Evolutionary conservation across 1,139 yeast species (phyloP).

Genomic region (Saccharomyces hybrid): DNA sequence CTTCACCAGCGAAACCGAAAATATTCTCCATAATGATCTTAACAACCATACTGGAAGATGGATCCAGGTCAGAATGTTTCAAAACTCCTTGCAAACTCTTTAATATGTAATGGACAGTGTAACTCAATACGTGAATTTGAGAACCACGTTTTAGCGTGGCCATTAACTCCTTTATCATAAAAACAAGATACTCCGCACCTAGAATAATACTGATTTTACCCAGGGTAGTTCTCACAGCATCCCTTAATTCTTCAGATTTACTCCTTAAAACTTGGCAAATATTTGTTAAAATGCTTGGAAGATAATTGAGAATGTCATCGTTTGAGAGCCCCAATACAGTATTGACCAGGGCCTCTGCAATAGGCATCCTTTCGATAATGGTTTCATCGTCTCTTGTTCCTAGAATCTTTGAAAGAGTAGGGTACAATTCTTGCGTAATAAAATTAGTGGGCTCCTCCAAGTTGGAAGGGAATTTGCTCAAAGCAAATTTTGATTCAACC

Average conservation of each 20-base stretch:
- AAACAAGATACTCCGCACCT: conserved; percentile 68
- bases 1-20: conserved; percentile 89
- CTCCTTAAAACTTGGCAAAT: conserved; percentile 84
- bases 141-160: conserved; percentile 82
- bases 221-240: conserved; percentile 71
- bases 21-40: conserved; percentile 83
- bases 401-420: conserved; percentile 54
- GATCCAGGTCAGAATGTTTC: conserved; percentile 69
- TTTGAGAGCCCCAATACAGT: conserved; percentile 57
- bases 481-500: conserved; percentile 10
- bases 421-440: conserved; percentile 52
- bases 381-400: conserved; percentile 69
- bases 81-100: conserved; percentile 44
- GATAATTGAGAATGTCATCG: conserved; percentile 46
- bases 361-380: conserved; percentile 62
- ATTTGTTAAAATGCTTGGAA: conserved; percentile 78
- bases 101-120: conserved; percentile 68
- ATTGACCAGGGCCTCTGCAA: conserved; percentile 76
- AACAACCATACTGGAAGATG: conserved; percentile 52
- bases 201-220: conserved; percentile 55
- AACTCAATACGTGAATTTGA: conserved; percentile 88
- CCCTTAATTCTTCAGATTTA: conserved; percentile 81
- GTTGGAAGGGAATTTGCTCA: conserved; percentile 34
- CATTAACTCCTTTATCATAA: conserved; percentile 69
- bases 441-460: conserved; percentile 45